These are phyloP conservation scores for Pseudomicrostroma phylloplanum DNA, from an alignment of 1,284 basidiomycete genomes.

Conservation along the genomic window DNA sequence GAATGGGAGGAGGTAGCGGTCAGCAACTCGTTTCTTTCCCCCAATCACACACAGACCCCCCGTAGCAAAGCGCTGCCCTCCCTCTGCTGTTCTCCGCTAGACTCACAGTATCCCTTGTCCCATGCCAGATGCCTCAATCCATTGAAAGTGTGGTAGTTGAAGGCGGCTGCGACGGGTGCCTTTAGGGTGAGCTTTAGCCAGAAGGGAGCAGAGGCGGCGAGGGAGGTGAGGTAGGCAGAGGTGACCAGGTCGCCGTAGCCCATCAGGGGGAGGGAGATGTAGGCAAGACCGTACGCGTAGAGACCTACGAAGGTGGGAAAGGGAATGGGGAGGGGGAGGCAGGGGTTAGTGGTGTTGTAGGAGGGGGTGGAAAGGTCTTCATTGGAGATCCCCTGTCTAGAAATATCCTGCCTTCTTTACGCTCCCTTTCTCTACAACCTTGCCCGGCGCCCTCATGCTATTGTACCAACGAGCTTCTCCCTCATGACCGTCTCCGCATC, in stretches of 20 bases:
- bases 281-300: slow-evolving; percentile 80
- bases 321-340: slow-evolving; percentile 1
- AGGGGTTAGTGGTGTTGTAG: neutral
- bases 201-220: slow-evolving; percentile 57
- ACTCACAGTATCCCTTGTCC: slow-evolving; percentile 82
- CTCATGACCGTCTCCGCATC: neutral
- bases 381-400: neutral
- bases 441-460: neutral
- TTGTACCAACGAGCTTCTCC: neutral
- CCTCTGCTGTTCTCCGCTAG: neutral
- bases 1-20: too few relatives aligned
- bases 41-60: neutral
- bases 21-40: too few relatives aligned
- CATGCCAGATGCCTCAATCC: slow-evolving; percentile 84
- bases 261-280: slow-evolving; percentile 71
- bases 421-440: neutral
- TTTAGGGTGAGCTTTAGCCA: slow-evolving; percentile 50
- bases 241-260: slow-evolving; percentile 59
- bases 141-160: slow-evolving; percentile 74
- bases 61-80: neutral
- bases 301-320: slow-evolving; percentile 53
- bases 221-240: slow-evolving; percentile 69
- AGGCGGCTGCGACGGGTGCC: slow-evolving; percentile 29
- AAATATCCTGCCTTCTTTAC: neutral
- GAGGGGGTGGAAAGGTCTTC: neutral